These are phyloP conservation scores for Thalassiosira hispida DNA, from an alignment of 352 stramenopile genomes.

Conservation along the genomic window DNA sequence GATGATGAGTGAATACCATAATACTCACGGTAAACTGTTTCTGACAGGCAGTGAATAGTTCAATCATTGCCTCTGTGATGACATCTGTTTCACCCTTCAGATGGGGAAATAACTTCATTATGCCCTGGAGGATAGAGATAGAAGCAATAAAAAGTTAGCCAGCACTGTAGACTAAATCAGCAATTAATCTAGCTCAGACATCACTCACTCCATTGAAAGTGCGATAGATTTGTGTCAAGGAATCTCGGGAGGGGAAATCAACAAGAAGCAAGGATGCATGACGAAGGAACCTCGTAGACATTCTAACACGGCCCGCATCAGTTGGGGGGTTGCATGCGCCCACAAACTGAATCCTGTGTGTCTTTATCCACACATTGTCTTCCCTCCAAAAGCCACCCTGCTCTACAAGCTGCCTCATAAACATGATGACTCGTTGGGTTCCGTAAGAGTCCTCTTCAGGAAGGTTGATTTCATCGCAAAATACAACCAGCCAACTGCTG, in stretches of 20 bases:
- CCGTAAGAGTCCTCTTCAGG: conserved; percentile 97
- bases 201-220: conserved; percentile 95
- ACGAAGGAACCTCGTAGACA: conserved; percentile 97
- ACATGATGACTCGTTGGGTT: conserved; percentile 99
- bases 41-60: conserved; percentile 98
- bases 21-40: conserved; percentile 91
- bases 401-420: conserved; percentile 97
- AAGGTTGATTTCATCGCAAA: conserved; percentile 99
- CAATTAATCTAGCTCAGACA: too few species aligned
- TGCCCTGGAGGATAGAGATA: too few species aligned
- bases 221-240: conserved; percentile 92
- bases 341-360: conserved; percentile 86
- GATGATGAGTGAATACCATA: too few species aligned
- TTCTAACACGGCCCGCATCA: conserved; percentile 95
- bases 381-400: conserved; percentile 92
- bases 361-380: conserved; percentile 87
- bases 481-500: conserved; percentile 98
- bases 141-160: too few species aligned
- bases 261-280: conserved; percentile 99
- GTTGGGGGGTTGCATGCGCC: conserved; percentile 99
- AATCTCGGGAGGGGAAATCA: conserved; percentile 96
- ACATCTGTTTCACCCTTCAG: conserved; percentile 95
- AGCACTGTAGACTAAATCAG: too few species aligned
- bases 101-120: conserved; percentile 98
- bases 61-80: conserved; percentile 99